Evolutionary conservation across 2,329 filamentous ascomycete species (phyloP), one percentile per base, ranked within the genome.

Genomic region (Emmonsiellopsis sp.): DNA sequence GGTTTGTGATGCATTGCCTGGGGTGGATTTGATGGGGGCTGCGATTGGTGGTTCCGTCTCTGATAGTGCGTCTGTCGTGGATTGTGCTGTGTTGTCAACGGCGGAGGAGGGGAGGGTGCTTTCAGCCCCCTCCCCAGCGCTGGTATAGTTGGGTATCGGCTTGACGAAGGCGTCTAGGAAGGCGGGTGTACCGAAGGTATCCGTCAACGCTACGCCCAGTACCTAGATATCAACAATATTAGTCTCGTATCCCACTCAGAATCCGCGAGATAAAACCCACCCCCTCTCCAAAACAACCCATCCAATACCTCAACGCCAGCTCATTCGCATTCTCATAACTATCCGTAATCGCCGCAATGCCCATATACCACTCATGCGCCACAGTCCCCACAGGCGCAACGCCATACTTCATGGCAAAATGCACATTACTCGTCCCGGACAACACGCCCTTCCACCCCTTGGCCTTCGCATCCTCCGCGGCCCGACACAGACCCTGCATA

Each of bases 291-390:
- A 96, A 98, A 57, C 88, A 95, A 51, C 85, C 84, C 35, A 95
- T 81, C 93, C 93, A 98, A 67, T 94, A 89, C 54, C 83, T 79
- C 61, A 98, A 74, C 0, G 89, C 91, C 58, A 85, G 79, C 68
- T 95, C 89, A 38, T 91, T 95, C 2, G 93, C 91, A 57, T 80
- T 78, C 61, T 83, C 80, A 67, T 98, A 98, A 70, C 96, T 82
- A 58, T 89, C 80, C 4, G 86, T 88, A 61, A 96, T 89, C 40
- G 93, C 91, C 0, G 93, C 93, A 58, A 95, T 92, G 42, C 89
- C 91, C 93, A 98, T 98, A 76, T 96, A 97, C 93, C 93, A 98
- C 73, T 98, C 93, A 66, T 98, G 93, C 0, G 93, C 93, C 1
- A 89, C 84, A 0, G 93, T 98, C 5, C 93, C 93, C 10, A 97